These are phyloP conservation scores for Pisolithus tinctorius DNA, from an alignment of 768 basidiomycete species.

Conservation along the genomic window DNA sequence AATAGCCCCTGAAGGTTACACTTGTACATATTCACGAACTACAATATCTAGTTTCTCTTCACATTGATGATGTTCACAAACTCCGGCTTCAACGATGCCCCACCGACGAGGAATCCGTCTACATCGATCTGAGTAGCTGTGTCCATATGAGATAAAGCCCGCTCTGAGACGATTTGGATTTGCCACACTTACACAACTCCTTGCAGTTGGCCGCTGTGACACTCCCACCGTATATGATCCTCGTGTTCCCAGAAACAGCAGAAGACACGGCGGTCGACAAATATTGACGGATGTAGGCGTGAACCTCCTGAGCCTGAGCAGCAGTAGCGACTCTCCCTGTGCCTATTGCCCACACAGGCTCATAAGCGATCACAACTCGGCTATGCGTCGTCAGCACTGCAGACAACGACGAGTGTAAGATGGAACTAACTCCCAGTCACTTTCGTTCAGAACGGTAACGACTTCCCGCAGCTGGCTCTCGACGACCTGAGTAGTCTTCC, in stretches of 20 bases:
- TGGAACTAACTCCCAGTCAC: constrained; percentile 70
- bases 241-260: constrained; percentile 61
- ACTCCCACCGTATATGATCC: constrained; percentile 95
- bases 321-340: constrained; percentile 94
- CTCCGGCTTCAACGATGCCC: constrained; percentile 96
- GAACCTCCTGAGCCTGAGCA: constrained; percentile 89
- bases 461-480: constrained; percentile 76
- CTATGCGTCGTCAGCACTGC: constrained; percentile 30
- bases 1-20: no score
- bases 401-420: neutral
- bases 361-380: constrained; percentile 91
- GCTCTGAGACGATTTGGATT: neutral
- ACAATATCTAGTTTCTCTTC: constrained; percentile 26
- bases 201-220: constrained; percentile 85
- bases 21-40: neutral
- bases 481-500: constrained; percentile 72
- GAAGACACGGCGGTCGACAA: constrained; percentile 58
- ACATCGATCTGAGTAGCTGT: constrained; percentile 74
- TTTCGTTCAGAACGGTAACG: constrained; percentile 50
- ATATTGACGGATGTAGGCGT: constrained; percentile 75
- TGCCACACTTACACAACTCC: constrained; percentile 64
- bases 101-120: constrained; percentile 97
- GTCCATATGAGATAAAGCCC: neutral
- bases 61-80: constrained; percentile 89
- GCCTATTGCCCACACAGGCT: constrained; percentile 98